Evolutionary conservation across 2,329 filamentous ascomycete species (phyloP).

Genomic region (Coniosporium tulheliwenetii): DNA sequence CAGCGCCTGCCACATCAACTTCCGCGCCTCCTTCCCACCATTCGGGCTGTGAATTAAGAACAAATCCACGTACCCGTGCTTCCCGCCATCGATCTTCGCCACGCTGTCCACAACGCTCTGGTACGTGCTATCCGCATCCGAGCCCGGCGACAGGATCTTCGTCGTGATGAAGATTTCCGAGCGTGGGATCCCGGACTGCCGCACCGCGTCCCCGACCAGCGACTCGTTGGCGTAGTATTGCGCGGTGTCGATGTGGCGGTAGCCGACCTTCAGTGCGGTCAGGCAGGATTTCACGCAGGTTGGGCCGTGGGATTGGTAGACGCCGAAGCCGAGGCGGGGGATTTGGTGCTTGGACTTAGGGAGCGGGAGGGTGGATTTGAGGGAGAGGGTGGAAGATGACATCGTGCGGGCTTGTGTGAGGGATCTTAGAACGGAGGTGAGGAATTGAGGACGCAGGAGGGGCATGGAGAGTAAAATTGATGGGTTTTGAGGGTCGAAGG

Average conservation of each 20-base stretch:
- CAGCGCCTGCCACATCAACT: slow-evolving; percentile 50
- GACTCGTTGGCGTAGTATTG: slow-evolving; percentile 56
- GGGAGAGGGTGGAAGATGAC: slow-evolving; percentile 18
- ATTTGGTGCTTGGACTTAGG: slow-evolving; percentile 36
- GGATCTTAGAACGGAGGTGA: too few relatives aligned
- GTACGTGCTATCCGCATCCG: slow-evolving; percentile 43
- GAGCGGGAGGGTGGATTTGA: slow-evolving; percentile 34
- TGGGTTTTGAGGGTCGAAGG: too few relatives aligned
- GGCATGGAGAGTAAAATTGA: too few relatives aligned
- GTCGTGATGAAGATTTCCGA: slow-evolving; percentile 53
- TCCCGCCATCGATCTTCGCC: slow-evolving; percentile 39
- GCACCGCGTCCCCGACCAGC: slow-evolving; percentile 50
- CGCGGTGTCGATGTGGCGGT: slow-evolving; percentile 52
- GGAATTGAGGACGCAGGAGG: too few relatives aligned
- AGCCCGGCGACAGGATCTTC: slow-evolving; percentile 45
- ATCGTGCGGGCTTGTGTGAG: too few relatives aligned
- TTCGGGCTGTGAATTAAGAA: slow-evolving; percentile 54
- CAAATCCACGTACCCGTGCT: slow-evolving; percentile 51
- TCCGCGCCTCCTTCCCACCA: slow-evolving; percentile 37
- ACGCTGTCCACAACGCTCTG: slow-evolving; percentile 45
- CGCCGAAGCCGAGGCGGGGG: slow-evolving; percentile 55
- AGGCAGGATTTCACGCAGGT: slow-evolving; percentile 43
- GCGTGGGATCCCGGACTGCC: slow-evolving; percentile 37
- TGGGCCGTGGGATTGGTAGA: slow-evolving; percentile 43
- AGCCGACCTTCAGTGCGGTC: slow-evolving; percentile 40